Evolutionary conservation across 2,329 filamentous ascomycete genomes (phyloP), one percentile per base, ranked within the genome.

Genomic region (Chalaropsis thielavioides): DNA sequence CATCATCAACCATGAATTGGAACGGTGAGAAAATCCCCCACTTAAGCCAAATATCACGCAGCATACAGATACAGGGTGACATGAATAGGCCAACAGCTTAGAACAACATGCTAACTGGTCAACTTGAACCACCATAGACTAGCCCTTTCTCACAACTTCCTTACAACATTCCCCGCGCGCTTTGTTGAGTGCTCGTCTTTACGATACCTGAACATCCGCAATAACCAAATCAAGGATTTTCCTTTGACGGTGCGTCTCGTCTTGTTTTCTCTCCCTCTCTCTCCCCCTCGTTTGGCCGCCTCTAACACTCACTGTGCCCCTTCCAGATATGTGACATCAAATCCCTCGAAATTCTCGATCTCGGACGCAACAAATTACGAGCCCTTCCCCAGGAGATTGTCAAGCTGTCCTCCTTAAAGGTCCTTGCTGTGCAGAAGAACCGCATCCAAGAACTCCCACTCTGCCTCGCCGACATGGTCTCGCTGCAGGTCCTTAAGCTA

Each of bases 261-360:
- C 31, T 31, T 31, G 31, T 68, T 66, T 64, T 64, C 35, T 19
- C n/a, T 61, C 56, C 49, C 58, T 58, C 61, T 13, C 41, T 11
- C 43, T 2, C 24, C 22, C 43, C 43, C 54, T 22, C 51, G 35
- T 41, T 40, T 27, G 22, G 11, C 43, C 24, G 2, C 19, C 38
- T 58, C 64, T 58, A 31, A 31, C 31, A 58, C 19, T 15, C n/a
- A n/a, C 49, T 64, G n/a, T n/a, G n/a, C 38, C 35, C 41, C 31
- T 64, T 44, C 24, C 72, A 95, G 91, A 83, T 97, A 66, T 92
- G 92, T 73, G 86, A 91, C 74, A 81, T 97, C 68, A 86, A 84
- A 63, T 88, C 90, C 41, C 82, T 97, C 64, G 92, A 97, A 75
- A 96, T 96, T 67, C 82, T 97, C 68, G 92, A 97, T 75, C 81